Evolutionary conservation across 176 grass and related monocot genomes (phyloP).

Genomic region (Eleusine indica): DNA sequence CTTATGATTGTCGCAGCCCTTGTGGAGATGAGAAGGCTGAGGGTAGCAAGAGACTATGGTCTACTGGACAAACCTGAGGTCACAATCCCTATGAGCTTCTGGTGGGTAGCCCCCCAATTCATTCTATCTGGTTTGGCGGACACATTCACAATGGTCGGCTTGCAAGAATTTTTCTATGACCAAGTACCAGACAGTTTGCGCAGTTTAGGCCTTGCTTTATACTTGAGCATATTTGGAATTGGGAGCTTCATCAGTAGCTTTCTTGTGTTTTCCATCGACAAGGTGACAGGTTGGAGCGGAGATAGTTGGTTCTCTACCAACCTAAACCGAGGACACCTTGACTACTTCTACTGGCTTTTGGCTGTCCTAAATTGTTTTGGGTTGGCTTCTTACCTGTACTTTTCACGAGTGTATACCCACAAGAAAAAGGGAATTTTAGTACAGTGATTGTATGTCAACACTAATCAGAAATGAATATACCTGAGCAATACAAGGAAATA

Average conservation of each 20-base stretch:
- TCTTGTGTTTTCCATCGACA: conserved; percentile 49
- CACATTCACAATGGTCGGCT: conserved; percentile 54
- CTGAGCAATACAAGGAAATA: not conserved
- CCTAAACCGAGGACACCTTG: conserved; percentile 53
- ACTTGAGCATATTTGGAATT: conserved; percentile 53
- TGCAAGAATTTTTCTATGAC: conserved; percentile 74
- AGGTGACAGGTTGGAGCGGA: conserved; percentile 35
- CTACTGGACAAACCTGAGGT: conserved; percentile 47
- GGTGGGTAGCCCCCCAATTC: conserved; percentile 62
- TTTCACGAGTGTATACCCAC: conserved; percentile 38
- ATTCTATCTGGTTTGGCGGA: conserved; percentile 47
- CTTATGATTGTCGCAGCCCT: conserved; percentile 53
- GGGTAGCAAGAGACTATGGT: conserved; percentile 44
- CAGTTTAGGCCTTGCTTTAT: conserved; percentile 63
- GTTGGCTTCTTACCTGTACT: conserved; percentile 40
- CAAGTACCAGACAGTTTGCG: conserved; percentile 58
- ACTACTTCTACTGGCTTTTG: conserved; percentile 72
- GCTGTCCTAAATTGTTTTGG: conserved; percentile 47
- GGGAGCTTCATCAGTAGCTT: conserved; percentile 54
- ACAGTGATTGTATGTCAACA: not conserved
- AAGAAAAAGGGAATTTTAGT: conserved; percentile 42
- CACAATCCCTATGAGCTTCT: conserved; percentile 59
- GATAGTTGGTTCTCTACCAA: conserved; percentile 62
- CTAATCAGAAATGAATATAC: not conserved
- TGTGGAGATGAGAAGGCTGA: conserved; percentile 61